Percentiles rank a stretch among this genome's conserved stretches.
phyloP scores from a whole-genome alignment of 1,284 basidiomycete species.

The Trichosporon coremiiforme region DNA sequence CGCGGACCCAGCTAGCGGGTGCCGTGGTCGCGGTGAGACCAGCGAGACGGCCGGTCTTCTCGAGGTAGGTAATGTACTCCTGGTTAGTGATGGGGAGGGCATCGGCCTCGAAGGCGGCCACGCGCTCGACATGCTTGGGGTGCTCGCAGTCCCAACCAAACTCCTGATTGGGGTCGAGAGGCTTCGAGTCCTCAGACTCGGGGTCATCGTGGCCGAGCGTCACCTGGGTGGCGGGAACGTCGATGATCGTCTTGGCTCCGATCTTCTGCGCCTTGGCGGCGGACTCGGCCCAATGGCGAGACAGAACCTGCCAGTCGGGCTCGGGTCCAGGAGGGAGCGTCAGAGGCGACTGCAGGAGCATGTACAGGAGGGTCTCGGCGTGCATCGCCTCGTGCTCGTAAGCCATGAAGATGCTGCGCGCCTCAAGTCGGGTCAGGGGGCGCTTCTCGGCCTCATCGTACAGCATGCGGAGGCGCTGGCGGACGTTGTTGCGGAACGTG shows the following conservation, averaged over 20 bases:
- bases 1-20: slow-evolving; percentile 58
- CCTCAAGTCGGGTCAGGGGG: slow-evolving; percentile 13
- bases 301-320: slow-evolving; percentile 76
- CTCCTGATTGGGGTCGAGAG: slow-evolving; percentile 60
- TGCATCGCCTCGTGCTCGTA: slow-evolving; percentile 87
- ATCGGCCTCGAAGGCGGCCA: slow-evolving; percentile 68
- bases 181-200: slow-evolving; percentile 68
- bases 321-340: slow-evolving; percentile 79
- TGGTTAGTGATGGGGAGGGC: slow-evolving; percentile 82
- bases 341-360: slow-evolving; percentile 78
- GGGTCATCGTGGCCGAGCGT: slow-evolving; percentile 80
- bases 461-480: slow-evolving; percentile 68
- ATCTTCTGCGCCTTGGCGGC: slow-evolving; percentile 52
- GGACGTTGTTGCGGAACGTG: slow-evolving; percentile 74
- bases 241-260: slow-evolving; percentile 43
- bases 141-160: slow-evolving; percentile 98
- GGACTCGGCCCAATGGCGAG: slow-evolving; percentile 65
- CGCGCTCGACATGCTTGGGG: slow-evolving; percentile 65
- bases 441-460: slow-evolving; percentile 68
- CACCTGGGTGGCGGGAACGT: slow-evolving; percentile 56
- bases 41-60: slow-evolving; percentile 20
- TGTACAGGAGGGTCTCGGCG: slow-evolving; percentile 89
- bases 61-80: slow-evolving; percentile 58
- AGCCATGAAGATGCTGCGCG: slow-evolving; percentile 80
- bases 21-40: slow-evolving; percentile 37